These are phyloP conservation scores for Dioszegia aurantiaca DNA, from an alignment of 768 basidiomycete species.

Conservation along the genomic window DNA sequence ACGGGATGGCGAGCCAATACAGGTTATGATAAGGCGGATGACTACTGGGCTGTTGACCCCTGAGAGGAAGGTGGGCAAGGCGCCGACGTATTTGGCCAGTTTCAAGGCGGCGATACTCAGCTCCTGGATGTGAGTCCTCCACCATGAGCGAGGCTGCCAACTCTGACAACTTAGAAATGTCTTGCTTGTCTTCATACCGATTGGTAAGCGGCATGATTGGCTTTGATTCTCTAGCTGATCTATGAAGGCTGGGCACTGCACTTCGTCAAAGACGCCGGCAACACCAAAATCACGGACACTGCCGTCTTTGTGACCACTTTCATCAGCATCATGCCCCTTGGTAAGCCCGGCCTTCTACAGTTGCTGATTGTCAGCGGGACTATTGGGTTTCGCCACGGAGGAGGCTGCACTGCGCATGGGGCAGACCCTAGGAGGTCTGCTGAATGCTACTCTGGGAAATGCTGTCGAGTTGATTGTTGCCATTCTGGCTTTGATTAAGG, in stretches of 20 bases:
- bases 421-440: slow-evolving; percentile 59
- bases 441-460: slow-evolving; percentile 61
- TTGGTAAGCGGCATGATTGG: slow-evolving; percentile 41
- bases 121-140: slow-evolving; percentile 44
- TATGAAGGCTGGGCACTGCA: slow-evolving; percentile 55
- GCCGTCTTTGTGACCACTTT: slow-evolving; percentile 58
- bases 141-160: too few relatives aligned
- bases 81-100: slow-evolving; percentile 35
- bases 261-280: slow-evolving; percentile 52
- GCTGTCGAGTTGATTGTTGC: slow-evolving; percentile 60
- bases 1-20: slow-evolving; percentile 23
- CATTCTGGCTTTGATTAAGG: slow-evolving; percentile 45
- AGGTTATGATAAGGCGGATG: slow-evolving; percentile 41
- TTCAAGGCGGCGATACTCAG: slow-evolving; percentile 39
- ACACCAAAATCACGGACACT: slow-evolving; percentile 52
- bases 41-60: slow-evolving; percentile 50
- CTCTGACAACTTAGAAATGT: too few relatives aligned
- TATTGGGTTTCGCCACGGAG: slow-evolving; percentile 60
- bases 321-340: slow-evolving; percentile 58
- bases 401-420: slow-evolving; percentile 57
- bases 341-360: slow-evolving; percentile 18
- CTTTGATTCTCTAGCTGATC: background rate
- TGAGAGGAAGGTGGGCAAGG: slow-evolving; percentile 39
- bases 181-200: slow-evolving; percentile 58
- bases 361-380: slow-evolving; percentile 50